Evolutionary conservation across 2,329 filamentous ascomycete genomes (phyloP).

Genomic region (Penicillium sp.): DNA sequence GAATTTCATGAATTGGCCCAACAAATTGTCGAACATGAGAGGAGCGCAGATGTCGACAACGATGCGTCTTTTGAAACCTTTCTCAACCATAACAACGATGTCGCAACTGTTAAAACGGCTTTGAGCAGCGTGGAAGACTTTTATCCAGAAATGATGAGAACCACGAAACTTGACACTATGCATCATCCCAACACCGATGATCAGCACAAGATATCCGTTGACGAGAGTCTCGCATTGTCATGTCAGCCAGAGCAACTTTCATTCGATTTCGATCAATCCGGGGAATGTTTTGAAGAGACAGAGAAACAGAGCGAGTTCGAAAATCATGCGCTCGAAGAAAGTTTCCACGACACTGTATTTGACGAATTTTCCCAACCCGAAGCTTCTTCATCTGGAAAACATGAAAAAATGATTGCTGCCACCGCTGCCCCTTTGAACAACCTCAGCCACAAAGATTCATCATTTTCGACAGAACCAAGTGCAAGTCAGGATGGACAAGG

Average conservation of each 20-base stretch:
- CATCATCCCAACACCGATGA: constrained; percentile 9
- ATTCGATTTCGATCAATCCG: constrained; percentile 36
- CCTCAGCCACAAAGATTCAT: background rate
- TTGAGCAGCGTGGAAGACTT: constrained; percentile 83
- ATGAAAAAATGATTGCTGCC: background rate
- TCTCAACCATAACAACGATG: constrained; percentile 50
- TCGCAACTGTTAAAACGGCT: constrained; percentile 63
- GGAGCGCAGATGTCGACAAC: constrained; percentile 41
- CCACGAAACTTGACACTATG: background rate
- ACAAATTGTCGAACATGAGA: constrained; percentile 61
- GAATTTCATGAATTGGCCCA: constrained; percentile 65
- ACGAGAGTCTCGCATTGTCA: constrained; percentile 56
- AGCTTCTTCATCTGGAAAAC: background rate
- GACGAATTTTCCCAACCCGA: constrained; percentile 14
- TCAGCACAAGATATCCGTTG: constrained; percentile 50
- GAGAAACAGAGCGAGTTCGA: constrained; percentile 7
- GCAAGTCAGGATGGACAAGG: background rate
- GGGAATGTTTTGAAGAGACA: constrained; percentile 16
- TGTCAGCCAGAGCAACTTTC: constrained; percentile 41
- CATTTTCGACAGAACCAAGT: background rate
- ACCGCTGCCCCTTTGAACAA: too few relatives aligned
- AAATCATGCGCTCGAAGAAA: constrained; percentile 20
- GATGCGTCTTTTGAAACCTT: constrained; percentile 60
- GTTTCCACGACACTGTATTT: constrained; percentile 20
- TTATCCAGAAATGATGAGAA: constrained; percentile 50